These are phyloP conservation scores for Prunus mongolica DNA, from an alignment of 306 rosid species.

Conservation along the genomic window DNA sequence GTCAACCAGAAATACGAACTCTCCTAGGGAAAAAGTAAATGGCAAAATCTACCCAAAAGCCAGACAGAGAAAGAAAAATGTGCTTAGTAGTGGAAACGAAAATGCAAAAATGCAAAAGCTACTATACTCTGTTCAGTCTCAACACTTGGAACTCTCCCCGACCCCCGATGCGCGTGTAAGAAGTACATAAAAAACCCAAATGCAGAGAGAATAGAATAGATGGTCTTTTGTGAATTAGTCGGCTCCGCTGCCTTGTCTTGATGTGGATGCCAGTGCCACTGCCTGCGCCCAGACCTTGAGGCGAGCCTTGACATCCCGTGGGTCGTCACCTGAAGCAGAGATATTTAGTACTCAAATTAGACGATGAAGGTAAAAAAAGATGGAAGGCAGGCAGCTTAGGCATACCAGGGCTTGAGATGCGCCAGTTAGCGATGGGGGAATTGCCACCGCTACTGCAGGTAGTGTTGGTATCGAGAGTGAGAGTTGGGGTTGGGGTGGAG, in stretches of 20 bases:
- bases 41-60: not conserved
- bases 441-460: constrained; percentile 62
- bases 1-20: not conserved
- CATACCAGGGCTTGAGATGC: constrained; percentile 74
- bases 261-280: constrained; percentile 72
- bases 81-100: constrained; percentile 1
- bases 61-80: not conserved
- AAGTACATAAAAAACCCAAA: not conserved
- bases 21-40: not conserved
- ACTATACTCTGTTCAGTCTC: not conserved
- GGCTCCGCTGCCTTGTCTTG: constrained; percentile 39
- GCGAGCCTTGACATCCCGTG: constrained; percentile 82
- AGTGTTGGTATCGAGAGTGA: constrained; percentile 33
- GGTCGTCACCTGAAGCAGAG: constrained; percentile 61
- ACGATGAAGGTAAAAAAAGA: not conserved
- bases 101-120: not conserved
- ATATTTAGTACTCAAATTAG: not conserved
- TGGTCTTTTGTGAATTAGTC: not conserved
- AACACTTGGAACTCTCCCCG: not conserved
- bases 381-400: not conserved
- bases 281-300: constrained; percentile 94
- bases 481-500: constrained; percentile 38
- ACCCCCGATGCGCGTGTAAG: not conserved
- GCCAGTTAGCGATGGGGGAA: constrained; percentile 73
- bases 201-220: not conserved